Evolutionary conservation across 805 yeast species (phyloP), one percentile per base, ranked within the genome.

Genomic region (Torulaspora indica): DNA sequence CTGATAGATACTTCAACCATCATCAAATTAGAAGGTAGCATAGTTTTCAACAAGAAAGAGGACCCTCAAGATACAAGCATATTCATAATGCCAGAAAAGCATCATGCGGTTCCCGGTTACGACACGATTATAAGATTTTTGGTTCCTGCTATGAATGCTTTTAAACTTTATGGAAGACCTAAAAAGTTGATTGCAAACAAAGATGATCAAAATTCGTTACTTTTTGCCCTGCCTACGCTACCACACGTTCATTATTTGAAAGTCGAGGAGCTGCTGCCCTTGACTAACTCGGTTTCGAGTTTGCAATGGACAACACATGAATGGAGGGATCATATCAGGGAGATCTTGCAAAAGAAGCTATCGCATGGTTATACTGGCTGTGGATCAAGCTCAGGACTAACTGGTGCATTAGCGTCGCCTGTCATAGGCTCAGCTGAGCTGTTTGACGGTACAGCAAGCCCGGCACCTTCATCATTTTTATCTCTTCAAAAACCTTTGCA

Each of bases 1-100:
- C 76, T 91, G 49, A 85, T 93, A 50, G 95, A 91, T 66, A 81
- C 81, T 48, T 81, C 91, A 42, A 87, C 97, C 1, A 80, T 93
- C 76, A 76, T 91, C 60, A 93, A 93, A 61, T 64, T 91, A 43
- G 96, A 90, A 60, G 97, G 96, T 38, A 72, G 76, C 32, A 86
- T 90, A 25, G 67, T 72, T 43, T 83, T 83, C 52, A 75, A 76
- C 43, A 70, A 71, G 45, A 69, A 72, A 30, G 75, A 73, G 13
- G 63, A 67, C 0, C 74, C 80, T 9, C 75, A 75, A 49, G 80
- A 77, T 4, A 52, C 60, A 1, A 64, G 56, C 42, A 45, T 80
- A 37, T 79, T 79, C 59, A 67, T 81, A 43, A 78, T 85, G 72
- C 93, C 95, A 3, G 79, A 76, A 42, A 59, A 76, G 20, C 95